phyloP scores from a whole-genome alignment of 2,329 filamentous ascomycete genomes.

The Aspergillus sp. region DNA sequence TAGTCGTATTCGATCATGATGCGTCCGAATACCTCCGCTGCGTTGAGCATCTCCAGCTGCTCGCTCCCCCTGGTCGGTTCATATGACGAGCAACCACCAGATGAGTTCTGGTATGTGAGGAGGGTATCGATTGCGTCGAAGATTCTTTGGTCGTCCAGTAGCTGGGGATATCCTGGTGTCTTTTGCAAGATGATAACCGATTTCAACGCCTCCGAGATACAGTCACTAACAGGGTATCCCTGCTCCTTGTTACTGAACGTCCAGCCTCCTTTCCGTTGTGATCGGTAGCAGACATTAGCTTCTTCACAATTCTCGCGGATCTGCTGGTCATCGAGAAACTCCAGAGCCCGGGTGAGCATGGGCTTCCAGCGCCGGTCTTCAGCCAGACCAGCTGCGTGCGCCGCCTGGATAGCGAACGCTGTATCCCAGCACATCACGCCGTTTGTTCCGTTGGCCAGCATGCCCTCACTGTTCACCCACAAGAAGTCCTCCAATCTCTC shows the following conservation, averaged over 20 bases:
- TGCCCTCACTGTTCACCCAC: conserved; percentile 88
- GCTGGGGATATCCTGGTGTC: conserved; percentile 68
- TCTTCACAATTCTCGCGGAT: conserved; percentile 79
- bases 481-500: conserved; percentile 82
- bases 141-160: conserved; percentile 76
- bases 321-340: conserved; percentile 88
- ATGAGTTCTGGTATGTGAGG: conserved; percentile 83
- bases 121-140: conserved; percentile 89
- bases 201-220: conserved; percentile 86
- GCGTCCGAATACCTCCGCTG: conserved; percentile 90
- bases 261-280: conserved; percentile 91
- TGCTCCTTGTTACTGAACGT: conserved; percentile 90
- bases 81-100: conserved; percentile 89
- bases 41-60: conserved; percentile 81
- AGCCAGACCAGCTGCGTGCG: conserved; percentile 76
- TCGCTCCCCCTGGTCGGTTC: conserved; percentile 77
- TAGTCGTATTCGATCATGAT: conserved; percentile 99
- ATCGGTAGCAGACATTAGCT: conserved; percentile 79
- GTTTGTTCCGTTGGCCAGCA: conserved; percentile 95
- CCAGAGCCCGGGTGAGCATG: conserved; percentile 78
- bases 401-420: conserved; percentile 80
- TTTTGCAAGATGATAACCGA: conserved; percentile 81
- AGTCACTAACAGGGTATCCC: conserved; percentile 94
- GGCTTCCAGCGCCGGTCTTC: conserved; percentile 73
- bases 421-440: conserved; percentile 98